These are phyloP conservation scores for Geotrichum aggregatum DNA, from an alignment of 1,139 yeast genomes.

Conservation along the genomic window DNA sequence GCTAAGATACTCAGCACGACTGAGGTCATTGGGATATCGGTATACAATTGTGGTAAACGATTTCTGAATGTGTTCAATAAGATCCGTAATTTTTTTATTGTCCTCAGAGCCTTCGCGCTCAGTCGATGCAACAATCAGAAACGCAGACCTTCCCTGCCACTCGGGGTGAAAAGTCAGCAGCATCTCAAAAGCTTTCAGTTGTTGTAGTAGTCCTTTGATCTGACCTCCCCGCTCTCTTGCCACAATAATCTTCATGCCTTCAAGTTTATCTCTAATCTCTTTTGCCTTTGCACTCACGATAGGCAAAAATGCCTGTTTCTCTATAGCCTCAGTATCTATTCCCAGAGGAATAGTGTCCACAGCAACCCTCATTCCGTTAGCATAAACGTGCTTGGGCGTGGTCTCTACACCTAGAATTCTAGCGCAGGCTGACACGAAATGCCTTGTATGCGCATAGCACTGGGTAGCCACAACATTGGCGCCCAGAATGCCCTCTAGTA, in stretches of 20 bases:
- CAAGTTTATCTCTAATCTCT: conserved; percentile 46
- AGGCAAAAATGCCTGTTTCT: conserved; percentile 43
- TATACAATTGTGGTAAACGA: conserved; percentile 24
- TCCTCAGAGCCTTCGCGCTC: conserved; percentile 84
- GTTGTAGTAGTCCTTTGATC: conserved; percentile 46
- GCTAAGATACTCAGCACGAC: conserved; percentile 80
- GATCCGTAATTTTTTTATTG: conserved; percentile 84
- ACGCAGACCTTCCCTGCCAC: conserved; percentile 62
- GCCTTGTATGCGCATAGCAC: conserved; percentile 78
- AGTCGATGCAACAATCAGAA: conserved; percentile 31
- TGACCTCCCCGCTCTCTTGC: conserved; percentile 67
- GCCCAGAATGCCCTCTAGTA: conserved; percentile 88
- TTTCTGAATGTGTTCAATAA: conserved; percentile 74
- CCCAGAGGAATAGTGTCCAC: conserved; percentile 72
- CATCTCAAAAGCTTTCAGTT: conserved; percentile 87
- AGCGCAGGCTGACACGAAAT: conserved; percentile 81
- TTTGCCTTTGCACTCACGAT: conserved; percentile 35
- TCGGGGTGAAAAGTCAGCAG: conserved; percentile 82
- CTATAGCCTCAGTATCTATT: conserved; percentile 45
- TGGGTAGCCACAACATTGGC: conserved; percentile 85
- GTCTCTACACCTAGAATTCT: conserved; percentile 37
- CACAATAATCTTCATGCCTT: conserved; percentile 81
- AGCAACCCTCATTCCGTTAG: conserved; percentile 59
- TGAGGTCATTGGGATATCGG: conserved; percentile 7
- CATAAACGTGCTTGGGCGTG: conserved; percentile 27